Percentiles rank a stretch among this genome's conserved stretches.
Evolutionary conservation across 164 flowering plant genomes (phyloP).

Genomic region (Akebia trifoliata): DNA sequence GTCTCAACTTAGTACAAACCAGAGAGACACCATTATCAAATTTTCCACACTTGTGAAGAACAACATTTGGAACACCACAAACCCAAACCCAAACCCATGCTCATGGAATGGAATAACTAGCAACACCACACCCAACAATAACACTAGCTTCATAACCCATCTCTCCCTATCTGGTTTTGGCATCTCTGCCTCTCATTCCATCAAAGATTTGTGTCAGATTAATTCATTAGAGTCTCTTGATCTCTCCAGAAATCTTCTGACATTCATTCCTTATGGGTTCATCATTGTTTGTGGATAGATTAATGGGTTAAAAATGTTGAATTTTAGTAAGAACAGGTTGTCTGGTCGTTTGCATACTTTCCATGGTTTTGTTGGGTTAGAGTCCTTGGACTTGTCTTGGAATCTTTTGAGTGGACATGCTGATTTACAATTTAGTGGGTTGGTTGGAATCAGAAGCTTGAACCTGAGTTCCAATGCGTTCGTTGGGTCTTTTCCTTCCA

Average conservation of each 20-base stretch:
- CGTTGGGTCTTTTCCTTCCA: conserved; percentile 33
- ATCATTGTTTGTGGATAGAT: conserved; percentile 35
- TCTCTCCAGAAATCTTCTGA: conserved; percentile 42
- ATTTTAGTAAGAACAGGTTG: conserved; percentile 45
- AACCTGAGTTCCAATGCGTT: conserved; percentile 35
- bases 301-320: conserved; percentile 36
- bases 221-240: conserved; percentile 42
- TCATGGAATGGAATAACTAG: conserved; percentile 52
- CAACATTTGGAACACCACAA: conserved; percentile 14
- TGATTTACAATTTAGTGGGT: conserved; percentile 35
- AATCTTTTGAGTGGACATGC: conserved; percentile 44
- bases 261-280: conserved; percentile 42
- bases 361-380: conserved; percentile 39
- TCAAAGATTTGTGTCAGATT: conserved; percentile 40
- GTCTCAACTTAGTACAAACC: conserved; percentile 28
- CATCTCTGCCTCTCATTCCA: conserved; percentile 30
- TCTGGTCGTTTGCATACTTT: conserved; percentile 40
- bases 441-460: conserved; percentile 36
- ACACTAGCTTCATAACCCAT: conserved; percentile 21
- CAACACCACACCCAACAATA: conserved; percentile 17
- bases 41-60: conserved; percentile 21
- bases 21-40: conserved; percentile 32
- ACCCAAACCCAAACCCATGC: conserved; percentile 41
- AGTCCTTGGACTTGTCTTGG: conserved; percentile 48
- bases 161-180: conserved; percentile 36